These are phyloP conservation scores for Acrodontium crateriforme DNA, from an alignment of 2,329 filamentous ascomycete species.

Conservation along the genomic window DNA sequence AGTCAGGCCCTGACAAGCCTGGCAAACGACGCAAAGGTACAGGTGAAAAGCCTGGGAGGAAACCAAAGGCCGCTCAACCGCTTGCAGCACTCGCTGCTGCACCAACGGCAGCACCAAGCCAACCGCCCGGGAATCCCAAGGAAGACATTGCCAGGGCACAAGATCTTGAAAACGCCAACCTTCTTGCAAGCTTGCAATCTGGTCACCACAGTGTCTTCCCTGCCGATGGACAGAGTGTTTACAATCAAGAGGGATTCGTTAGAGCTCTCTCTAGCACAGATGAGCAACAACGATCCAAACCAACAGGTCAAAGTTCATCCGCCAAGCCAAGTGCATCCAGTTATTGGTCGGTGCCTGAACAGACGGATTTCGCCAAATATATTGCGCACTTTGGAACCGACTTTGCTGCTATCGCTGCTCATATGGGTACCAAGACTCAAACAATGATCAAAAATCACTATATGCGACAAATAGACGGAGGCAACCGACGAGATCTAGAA, in stretches of 20 bases:
- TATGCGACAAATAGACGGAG: constrained; percentile 30
- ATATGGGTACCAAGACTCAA: constrained; percentile 73
- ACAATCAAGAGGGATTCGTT: constrained; percentile 10
- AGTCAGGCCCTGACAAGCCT: constrained; percentile 21
- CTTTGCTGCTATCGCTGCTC: constrained; percentile 58
- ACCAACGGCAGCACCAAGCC: constrained; percentile 20
- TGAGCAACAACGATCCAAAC: constrained; percentile 12
- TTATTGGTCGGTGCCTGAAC: constrained; percentile 78
- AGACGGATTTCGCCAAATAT: constrained; percentile 60
- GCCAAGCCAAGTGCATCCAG: constrained; percentile 40
- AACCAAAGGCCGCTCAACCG: constrained; percentile 26
- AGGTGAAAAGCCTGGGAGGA: constrained; percentile 25
- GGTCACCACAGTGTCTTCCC: constrained; percentile 8
- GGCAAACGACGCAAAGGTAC: constrained; percentile 16
- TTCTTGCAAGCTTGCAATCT: constrained; percentile 19
- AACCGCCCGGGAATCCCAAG: constrained; percentile 14
- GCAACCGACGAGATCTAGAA: constrained; percentile 27
- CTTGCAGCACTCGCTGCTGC: constrained; percentile 23
- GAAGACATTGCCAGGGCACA: constrained; percentile 16
- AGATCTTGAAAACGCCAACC: constrained; percentile 20
- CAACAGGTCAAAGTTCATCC: constrained; percentile 6
- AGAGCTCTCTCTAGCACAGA: constrained; percentile 7
- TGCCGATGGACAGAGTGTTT: constrained; percentile 9
- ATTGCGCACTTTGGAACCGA: constrained; percentile 66
- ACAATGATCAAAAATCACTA: constrained; percentile 61